Conservation (phyloP, 2,329 filamentous ascomycete genomes). For the Pseudogymnoascus sp. region DNA sequence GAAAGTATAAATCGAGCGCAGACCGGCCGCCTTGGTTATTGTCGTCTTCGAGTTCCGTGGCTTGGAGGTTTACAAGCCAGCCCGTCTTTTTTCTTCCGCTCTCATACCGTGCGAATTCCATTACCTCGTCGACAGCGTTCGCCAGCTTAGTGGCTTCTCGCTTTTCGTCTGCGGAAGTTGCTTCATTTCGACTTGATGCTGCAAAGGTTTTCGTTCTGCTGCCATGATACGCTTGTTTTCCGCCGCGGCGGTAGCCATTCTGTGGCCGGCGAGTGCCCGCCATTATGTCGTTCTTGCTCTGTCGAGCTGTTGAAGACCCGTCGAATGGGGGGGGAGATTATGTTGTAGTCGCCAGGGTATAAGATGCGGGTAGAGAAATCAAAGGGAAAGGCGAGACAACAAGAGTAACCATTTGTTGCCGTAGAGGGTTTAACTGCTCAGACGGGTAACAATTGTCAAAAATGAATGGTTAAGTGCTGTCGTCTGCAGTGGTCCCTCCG, state of each 20-base stretch:
- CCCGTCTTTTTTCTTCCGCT: slow-evolving; percentile 72
- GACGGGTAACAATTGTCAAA: slow-evolving; percentile 1
- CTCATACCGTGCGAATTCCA: slow-evolving; percentile 91
- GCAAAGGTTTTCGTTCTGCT: slow-evolving; percentile 69
- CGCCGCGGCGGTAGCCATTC: slow-evolving; percentile 58
- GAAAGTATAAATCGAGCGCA: slow-evolving; percentile 94
- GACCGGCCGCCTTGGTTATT: slow-evolving; percentile 75
- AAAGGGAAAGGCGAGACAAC: background rate
- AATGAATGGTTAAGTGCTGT: background rate
- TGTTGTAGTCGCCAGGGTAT: slow-evolving; percentile 14
- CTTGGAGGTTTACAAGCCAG: slow-evolving; percentile 93
- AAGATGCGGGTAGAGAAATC: background rate
- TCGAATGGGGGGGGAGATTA: slow-evolving; percentile 11
- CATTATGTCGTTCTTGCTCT: slow-evolving; percentile 37
- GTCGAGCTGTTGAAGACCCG: slow-evolving; percentile 15
- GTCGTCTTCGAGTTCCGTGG: slow-evolving; percentile 77
- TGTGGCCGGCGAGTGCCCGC: slow-evolving; percentile 50
- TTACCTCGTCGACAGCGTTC: slow-evolving; percentile 83
- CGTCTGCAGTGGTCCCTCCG: background rate
- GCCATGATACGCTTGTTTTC: slow-evolving; percentile 63
- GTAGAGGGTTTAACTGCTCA: background rate
- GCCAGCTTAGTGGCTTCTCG: slow-evolving; percentile 76
- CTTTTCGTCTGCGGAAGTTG: slow-evolving; percentile 86
- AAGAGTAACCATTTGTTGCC: slow-evolving; percentile 1
- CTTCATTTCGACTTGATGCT: slow-evolving; percentile 67